Evolutionary conservation across 306 rosid species (phyloP), one percentile per base, ranked within the genome.

Genomic region (Dalbergia oliveri): DNA sequence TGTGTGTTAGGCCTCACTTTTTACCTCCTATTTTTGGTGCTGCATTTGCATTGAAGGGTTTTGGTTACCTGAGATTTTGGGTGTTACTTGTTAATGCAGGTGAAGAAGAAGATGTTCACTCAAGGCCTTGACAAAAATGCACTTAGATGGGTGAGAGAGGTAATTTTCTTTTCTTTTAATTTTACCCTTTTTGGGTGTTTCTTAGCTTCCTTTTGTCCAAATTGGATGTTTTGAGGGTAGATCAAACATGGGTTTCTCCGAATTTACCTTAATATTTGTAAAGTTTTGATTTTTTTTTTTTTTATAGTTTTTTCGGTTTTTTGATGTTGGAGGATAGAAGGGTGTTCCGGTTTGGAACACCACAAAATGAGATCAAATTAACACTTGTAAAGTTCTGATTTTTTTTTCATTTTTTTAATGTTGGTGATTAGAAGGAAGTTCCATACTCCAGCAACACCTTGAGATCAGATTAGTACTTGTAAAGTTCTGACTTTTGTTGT

Each of bases 141-240:
- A 37, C 88, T 93, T 84, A 90, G 97, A 37, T 95, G 99, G 99
- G 97, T 88, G 63, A 82, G 86, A 86, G 96, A 95, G 97, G 99
- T 91, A 34, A 70, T 72, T 15, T 59, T 76, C 67, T 47, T 78
- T 56, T 66, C 8, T 62, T 26, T 9, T 45, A 11, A 37, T 62
- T 60, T 39, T 0, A 9, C 61, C 34, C 8, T 11, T 33, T 73
- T 8, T 60, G 31, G 57, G 1, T 8, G 1, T 26, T 35, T 37
- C 33, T 19, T 12, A 8, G 23, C 65, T 44, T 67, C 9, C 21
- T 13, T 61, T 33, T 7, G 8, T 66, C 50, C 7, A 26, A 9
- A 12, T 49, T 81, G 73, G 19, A 37, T 44, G 44, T 35, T 35
- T 67, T 68, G 19, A 3, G 53, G 37, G 34, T 53, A 26, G 56